Conservation (phyloP, 176 grass and related monocot genomes). For the Thinopyrum elongatum region DNA sequence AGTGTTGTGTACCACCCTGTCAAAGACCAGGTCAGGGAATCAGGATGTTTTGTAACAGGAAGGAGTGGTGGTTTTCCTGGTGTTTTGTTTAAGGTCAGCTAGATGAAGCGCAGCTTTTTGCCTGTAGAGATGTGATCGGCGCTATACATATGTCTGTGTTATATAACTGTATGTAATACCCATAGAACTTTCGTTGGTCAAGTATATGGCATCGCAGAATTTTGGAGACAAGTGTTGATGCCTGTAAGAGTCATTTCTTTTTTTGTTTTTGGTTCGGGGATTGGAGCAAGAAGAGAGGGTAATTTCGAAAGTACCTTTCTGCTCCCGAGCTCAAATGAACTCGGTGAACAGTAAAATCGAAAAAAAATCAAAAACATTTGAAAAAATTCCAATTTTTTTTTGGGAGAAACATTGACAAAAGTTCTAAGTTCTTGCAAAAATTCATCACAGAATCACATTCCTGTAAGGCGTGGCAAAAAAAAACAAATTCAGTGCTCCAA, state of each 20-base stretch:
- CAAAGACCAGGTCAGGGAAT: constrained; percentile 21
- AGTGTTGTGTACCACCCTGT: constrained; percentile 18
- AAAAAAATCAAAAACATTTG: no score
- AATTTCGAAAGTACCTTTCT: no score
- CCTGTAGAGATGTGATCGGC: constrained; percentile 24
- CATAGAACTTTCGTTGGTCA: background rate
- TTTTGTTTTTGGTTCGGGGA: background rate
- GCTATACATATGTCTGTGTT: constrained; percentile 5
- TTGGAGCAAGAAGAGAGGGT: background rate
- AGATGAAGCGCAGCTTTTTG: constrained; percentile 15
- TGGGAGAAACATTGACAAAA: no score
- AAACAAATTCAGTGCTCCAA: no score
- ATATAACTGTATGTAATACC: constrained; percentile 26
- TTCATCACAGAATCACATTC: no score
- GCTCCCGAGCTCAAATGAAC: no score
- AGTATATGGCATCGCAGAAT: background rate
- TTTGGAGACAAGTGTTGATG: background rate
- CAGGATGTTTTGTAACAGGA: constrained; percentile 35
- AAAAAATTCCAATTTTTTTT: no score
- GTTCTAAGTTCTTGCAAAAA: no score
- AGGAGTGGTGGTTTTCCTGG: constrained; percentile 16
- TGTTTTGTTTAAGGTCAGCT: constrained; percentile 27
- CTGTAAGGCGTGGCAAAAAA: no score
- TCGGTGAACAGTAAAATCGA: no score
- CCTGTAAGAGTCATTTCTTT: background rate